Base-by-base conservation (phyloP, 2,329 filamentous ascomycete genomes). In the Pseudofabraea citricarpa region DNA sequence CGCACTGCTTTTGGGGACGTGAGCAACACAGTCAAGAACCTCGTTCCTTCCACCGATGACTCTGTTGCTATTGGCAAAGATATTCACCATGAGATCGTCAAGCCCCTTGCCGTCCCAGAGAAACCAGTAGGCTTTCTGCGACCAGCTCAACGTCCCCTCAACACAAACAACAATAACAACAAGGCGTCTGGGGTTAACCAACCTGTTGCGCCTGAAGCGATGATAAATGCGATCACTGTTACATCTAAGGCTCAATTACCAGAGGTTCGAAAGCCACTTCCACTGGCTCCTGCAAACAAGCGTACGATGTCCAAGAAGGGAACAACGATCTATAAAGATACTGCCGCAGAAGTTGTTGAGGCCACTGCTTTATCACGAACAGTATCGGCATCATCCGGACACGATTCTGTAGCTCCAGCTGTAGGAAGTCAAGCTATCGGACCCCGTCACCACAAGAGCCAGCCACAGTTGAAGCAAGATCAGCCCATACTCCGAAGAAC, bases 1-100 rank as follows among this genome's bases (percentile, higher is more conserved):
- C 82, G 90, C 53, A 81, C 83, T 49, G 87, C 81, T 10, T 90
- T 94, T 64, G 86, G 79, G 39, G 90, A 95, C 62, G 77, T 93
- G 49, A 93, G 86, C 71, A 91, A 90, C 59, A 81, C 75, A 0
- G 41, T 60, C 26, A 67, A 67, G 49, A 48, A 57, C 23, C 47
- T 62, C 23, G 60, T 63, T 15, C 54, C 58, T 3, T 64, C 60
- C 40, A 76, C 78, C 55, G 81, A 85, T 61, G 81, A 85, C 55
- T 70, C 70, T 27, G 68, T 67, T 41, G 58, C 78, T 20, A 53
- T 61, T 21, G 67, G 64, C 46, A 79, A 77, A 59, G 64, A 66
- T 16, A 44, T 41, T 26, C 7, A 36, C 35, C 13, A 31, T 16
- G 56, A 56, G 19, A 45, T 49, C 21, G 36, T 56, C 19, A 58